Evolutionary conservation across 202 grass and related monocot species (phyloP).

Genomic region (Panicum virgatum): DNA sequence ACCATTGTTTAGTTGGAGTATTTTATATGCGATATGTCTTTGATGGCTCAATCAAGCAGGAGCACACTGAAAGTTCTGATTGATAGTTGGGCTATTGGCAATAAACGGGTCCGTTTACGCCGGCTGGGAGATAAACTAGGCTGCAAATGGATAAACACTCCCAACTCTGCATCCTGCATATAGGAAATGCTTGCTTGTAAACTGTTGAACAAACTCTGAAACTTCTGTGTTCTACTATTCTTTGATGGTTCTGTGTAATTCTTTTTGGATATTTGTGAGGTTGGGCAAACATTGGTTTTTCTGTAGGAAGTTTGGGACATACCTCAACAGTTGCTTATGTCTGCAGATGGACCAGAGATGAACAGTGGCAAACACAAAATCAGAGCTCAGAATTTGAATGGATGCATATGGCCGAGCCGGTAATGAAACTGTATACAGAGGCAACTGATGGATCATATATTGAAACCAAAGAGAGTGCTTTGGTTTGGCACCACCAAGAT

Average conservation of each 20-base stretch:
- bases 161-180: not conserved
- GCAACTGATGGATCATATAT: constrained; percentile 66
- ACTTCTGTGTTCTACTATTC: constrained; percentile 2
- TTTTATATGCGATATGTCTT: constrained; percentile 6
- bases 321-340: constrained; percentile 22
- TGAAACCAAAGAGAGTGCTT: constrained; percentile 73
- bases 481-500: constrained; percentile 77
- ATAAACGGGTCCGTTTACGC: not conserved
- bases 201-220: not conserved
- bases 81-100: not conserved
- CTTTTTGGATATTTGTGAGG: constrained; percentile 23
- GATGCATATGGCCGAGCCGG: constrained; percentile 66
- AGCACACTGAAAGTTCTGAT: not conserved
- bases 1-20: constrained; percentile 18
- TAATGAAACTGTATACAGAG: constrained; percentile 79
- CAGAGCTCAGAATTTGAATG: constrained; percentile 59
- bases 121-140: not conserved
- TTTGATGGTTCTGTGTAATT: constrained; percentile 17
- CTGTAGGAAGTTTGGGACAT: constrained; percentile 1
- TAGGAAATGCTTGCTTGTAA: constrained; percentile 10
- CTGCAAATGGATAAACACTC: not conserved
- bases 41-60: not conserved
- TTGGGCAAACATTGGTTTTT: constrained; percentile 6
- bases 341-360: constrained; percentile 56
- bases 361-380: constrained; percentile 56